Percentiles rank a stretch among this genome's conserved stretches.
phyloP scores from a whole-genome alignment of 208 protist species.

The Angomonas ambiguus region DNA sequence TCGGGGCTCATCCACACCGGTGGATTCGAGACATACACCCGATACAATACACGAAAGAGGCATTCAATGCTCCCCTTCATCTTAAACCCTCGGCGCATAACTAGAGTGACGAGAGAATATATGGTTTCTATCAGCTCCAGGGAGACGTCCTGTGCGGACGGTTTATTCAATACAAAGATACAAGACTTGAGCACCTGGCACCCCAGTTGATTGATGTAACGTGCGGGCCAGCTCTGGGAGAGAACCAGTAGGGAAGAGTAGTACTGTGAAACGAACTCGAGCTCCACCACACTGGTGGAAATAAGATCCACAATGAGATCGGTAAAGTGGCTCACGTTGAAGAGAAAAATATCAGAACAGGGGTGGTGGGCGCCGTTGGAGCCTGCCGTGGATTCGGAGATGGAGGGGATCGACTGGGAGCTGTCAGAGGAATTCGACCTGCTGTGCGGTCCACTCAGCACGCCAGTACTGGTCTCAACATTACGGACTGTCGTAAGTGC shows the following conservation, averaged over 20 bases:
- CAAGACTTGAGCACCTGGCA: constrained; percentile 67
- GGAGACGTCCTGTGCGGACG: constrained; percentile 45
- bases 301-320: constrained; percentile 77
- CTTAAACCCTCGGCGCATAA: constrained; percentile 48
- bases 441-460: background rate
- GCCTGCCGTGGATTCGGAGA: background rate
- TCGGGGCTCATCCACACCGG: constrained; percentile 54
- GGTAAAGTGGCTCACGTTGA: constrained; percentile 75
- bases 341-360: constrained; percentile 58
- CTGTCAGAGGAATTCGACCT: constrained; percentile 55
- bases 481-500: background rate
- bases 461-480: background rate
- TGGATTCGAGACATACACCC: constrained; percentile 55
- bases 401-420: constrained; percentile 22
- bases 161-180: constrained; percentile 68
- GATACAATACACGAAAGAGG: constrained; percentile 59
- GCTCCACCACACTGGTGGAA: constrained; percentile 76
- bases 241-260: constrained; percentile 54
- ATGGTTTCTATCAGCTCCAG: constrained; percentile 49
- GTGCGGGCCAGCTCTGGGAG: constrained; percentile 45
- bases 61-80: constrained; percentile 73
- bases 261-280: constrained; percentile 47
- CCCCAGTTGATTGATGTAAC: constrained; percentile 57
- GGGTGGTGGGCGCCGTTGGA: background rate
- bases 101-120: constrained; percentile 43